Evolutionary conservation across 2,329 filamentous ascomycete genomes (phyloP).

Genomic region (Phaeosphaeria sp.): DNA sequence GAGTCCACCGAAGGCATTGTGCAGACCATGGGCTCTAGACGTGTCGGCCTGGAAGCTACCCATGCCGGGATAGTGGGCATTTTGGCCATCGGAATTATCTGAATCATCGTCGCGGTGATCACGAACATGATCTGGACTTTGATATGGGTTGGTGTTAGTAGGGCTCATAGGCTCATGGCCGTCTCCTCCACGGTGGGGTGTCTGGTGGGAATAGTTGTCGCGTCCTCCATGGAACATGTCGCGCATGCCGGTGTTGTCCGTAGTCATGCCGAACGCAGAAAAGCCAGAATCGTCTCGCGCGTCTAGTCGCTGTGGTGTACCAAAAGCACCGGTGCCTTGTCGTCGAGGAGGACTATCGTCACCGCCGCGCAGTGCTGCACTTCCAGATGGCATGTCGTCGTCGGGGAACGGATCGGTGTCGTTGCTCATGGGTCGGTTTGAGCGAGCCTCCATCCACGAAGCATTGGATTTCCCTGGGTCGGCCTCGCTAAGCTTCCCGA

Average conservation of each 20-base stretch:
- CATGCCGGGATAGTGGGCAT: slow-evolving; percentile 59
- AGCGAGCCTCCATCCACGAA: slow-evolving; percentile 59
- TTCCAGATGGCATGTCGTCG: slow-evolving; percentile 70
- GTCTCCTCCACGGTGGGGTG: slow-evolving; percentile 55
- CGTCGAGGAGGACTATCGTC: slow-evolving; percentile 67
- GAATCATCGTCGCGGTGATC: slow-evolving; percentile 68
- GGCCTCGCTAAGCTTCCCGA: slow-evolving; percentile 62
- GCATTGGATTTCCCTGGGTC: slow-evolving; percentile 56
- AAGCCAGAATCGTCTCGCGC: slow-evolving; percentile 66
- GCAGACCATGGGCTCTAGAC: slow-evolving; percentile 51
- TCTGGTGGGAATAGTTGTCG: slow-evolving; percentile 64
- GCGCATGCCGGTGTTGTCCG: slow-evolving; percentile 63
- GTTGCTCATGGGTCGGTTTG: slow-evolving; percentile 59
- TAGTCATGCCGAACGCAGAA: slow-evolving; percentile 66
- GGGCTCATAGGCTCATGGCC: slow-evolving; percentile 81
- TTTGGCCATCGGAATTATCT: slow-evolving; percentile 61
- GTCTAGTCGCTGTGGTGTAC: slow-evolving; percentile 54
- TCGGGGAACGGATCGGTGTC: slow-evolving; percentile 78
- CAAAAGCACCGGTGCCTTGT: slow-evolving; percentile 53
- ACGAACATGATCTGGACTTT: slow-evolving; percentile 82
- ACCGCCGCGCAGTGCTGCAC: slow-evolving; percentile 77
- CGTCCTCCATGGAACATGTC: slow-evolving; percentile 65
- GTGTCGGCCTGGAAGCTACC: slow-evolving; percentile 60
- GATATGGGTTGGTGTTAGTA: slow-evolving; percentile 94
- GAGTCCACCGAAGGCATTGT: slow-evolving; percentile 63